Base-by-base conservation (phyloP, 441 rosid genomes). In the Gossypium davidsonii region DNA sequence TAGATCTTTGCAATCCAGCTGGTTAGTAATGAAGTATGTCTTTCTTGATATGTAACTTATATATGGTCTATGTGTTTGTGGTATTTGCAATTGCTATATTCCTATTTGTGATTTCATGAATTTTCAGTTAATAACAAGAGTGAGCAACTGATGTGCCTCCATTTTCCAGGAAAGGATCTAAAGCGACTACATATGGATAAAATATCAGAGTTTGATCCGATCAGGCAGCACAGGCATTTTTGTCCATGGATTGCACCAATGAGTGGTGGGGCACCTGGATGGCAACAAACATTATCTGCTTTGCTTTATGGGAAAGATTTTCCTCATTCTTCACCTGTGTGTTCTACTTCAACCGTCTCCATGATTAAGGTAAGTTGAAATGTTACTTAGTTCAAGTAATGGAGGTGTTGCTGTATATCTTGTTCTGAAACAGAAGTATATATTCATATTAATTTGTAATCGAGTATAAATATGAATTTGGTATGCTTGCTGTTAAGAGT, bases 241-340 rank as follows among this genome's bases (percentile, higher is more conserved):
- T 93, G 99, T 81, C 97, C 97, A 31, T 91, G 99, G 99, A 90
- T 93, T 83, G 77, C 80, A 76, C 82, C 98, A 79, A 73, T 85
- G 28, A 79, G 83, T 58, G 78, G 80, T 39, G 76, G 82, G 65
- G 80, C 79, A 72, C 88, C 93, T 70, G 99, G 98, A 55, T 93
- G 98, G 98, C 83, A 86, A 73, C 94, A 84, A 74, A 91, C 97
- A 31, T 81, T 91, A 9, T 80, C 86, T 69, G 98, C 98, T 62
- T 80, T 96, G 82, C 84, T 73, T 37, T 85, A 86, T 52, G 80
- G 73, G 64, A 88, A 81, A 71, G 89, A 86, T 31, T 72, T 21
- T 51, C 76, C 79, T 81, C 78, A 26, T 74, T 76, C 82, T 6
- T 59, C 79, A 18, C 80, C 82, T 23, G 46, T 72, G 63, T 69